Percentiles rank a stretch among this genome's conserved stretches.
Evolutionary conservation across 805 yeast genomes (phyloP).

Genomic region (Metschnikowia sp.): DNA sequence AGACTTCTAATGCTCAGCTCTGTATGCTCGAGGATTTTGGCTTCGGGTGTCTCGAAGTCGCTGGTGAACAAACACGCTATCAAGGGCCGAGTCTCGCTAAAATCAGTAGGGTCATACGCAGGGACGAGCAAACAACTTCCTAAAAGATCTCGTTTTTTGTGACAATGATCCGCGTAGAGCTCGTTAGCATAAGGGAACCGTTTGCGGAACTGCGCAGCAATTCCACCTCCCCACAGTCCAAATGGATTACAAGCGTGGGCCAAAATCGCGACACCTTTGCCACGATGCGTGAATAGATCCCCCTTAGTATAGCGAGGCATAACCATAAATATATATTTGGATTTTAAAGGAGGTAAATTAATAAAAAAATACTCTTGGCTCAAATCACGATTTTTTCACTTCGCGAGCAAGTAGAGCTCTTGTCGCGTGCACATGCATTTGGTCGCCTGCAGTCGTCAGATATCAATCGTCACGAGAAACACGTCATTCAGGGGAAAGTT

Average conservation of each 20-base stretch:
- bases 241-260: constrained; percentile 80
- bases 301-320: constrained; percentile 52
- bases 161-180: constrained; percentile 46
- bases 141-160: constrained; percentile 30
- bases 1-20: constrained; percentile 48
- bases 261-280: constrained; percentile 36
- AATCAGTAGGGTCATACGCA: constrained; percentile 12
- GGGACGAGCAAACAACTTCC: constrained; percentile 52
- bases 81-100: constrained; percentile 24
- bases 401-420: not conserved
- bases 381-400: too few relatives aligned
- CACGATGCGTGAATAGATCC: constrained; percentile 47
- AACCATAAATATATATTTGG: not conserved
- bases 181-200: constrained; percentile 57
- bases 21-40: constrained; percentile 52
- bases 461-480: constrained; percentile 1
- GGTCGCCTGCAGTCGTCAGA: not conserved
- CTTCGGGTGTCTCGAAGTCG: constrained; percentile 39
- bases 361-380: too few relatives aligned
- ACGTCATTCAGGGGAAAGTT: constrained; percentile 2
- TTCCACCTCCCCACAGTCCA: constrained; percentile 86
- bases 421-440: not conserved
- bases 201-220: constrained; percentile 56
- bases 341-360: too few relatives aligned
- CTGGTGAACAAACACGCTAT: constrained; percentile 78